Base-by-base conservation (phyloP, 1,284 basidiomycete genomes). In the Papiliotrema flavescens region DNA sequence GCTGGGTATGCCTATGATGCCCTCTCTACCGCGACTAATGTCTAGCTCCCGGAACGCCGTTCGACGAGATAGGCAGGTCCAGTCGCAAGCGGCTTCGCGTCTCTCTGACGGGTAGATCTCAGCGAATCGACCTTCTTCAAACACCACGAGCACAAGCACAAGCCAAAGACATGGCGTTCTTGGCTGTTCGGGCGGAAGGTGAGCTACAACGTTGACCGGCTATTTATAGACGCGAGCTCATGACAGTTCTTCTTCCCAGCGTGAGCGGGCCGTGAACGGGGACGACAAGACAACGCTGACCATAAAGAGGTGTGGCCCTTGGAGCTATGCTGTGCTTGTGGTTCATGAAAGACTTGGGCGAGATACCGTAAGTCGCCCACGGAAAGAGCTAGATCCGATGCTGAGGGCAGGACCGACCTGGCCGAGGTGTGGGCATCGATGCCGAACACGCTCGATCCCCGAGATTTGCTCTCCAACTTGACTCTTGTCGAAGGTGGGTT, bases 21-120 rank as follows among this genome's bases (percentile, higher is more conserved):
- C 17, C 11, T 22, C 17, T 2, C 41, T 23, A 15, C 4, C 15
- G 4, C 42, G 17, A 20, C 35, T 20, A 32, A 36, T 53, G 17
- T 41, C 41, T 13, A 69, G 75, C 75, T 28, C 75, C 75, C 0
- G 75, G 75, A 15, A 77, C 73, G 8, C 75, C 75, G 0, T 75
- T 73, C 47, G 63, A 77, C 50, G 69, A 76, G 50, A 68, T 75
- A 39, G 69, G 74, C 74, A 28, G 26, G 67, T 57, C 9, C 9
- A 15, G 26, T 32, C 35, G 4, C 9, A 34, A 7, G 17, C 22
- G 2, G 7, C 3, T 42, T 22, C 15, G 1, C 32, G 14, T 15
- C 15, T 9, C 23, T 19, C 8, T 22, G 43, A 34, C 40, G 34
- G 35, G 42, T 48, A 70, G 71, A 69, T 49, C 59, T 72, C 19